A percentile compares a stretch with the other conserved stretches of the same genome.
Conservation (phyloP, 2,329 filamentous ascomycete genomes). For the Chaetomium globosum region DNA sequence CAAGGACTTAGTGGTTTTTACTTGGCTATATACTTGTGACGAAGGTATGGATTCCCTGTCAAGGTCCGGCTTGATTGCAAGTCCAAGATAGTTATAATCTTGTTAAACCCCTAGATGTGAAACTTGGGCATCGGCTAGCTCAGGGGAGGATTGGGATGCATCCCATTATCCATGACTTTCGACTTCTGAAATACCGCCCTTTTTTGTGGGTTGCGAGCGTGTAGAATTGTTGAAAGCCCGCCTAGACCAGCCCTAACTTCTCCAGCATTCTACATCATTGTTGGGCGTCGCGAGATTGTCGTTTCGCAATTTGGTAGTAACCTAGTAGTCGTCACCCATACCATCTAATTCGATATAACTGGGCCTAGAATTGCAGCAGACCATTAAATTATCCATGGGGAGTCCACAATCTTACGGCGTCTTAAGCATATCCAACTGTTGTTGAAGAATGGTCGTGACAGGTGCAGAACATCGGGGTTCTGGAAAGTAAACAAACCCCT, state of each 20-base stretch:
- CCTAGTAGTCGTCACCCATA: not conserved
- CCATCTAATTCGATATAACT: not conserved
- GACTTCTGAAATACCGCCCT: not conserved
- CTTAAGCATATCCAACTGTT: not conserved
- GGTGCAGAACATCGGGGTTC: not conserved
- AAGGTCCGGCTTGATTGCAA: not conserved
- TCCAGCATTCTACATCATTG: not conserved
- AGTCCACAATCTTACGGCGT: no score
- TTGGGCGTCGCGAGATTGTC: not conserved
- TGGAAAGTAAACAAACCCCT: slow-evolving; percentile 23
- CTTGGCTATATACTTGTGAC: not conserved
- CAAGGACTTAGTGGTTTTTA: not conserved
- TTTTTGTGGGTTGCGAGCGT: not conserved
- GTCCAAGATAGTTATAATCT: not conserved
- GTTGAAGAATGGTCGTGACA: not conserved
- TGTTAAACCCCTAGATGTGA: not conserved
- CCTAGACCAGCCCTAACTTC: not conserved
- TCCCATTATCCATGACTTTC: not conserved
- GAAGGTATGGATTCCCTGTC: not conserved
- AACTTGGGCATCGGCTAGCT: not conserved
- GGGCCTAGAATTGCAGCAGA: not conserved
- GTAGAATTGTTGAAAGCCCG: not conserved
- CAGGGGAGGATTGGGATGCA: not conserved
- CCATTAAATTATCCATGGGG: not conserved
- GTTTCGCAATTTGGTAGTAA: not conserved